A percentile compares a stretch with the other conserved stretches of the same genome.
phyloP scores from a whole-genome alignment of 495 filamentous ascomycete genomes.

The Tetracladium marchalianum region DNA sequence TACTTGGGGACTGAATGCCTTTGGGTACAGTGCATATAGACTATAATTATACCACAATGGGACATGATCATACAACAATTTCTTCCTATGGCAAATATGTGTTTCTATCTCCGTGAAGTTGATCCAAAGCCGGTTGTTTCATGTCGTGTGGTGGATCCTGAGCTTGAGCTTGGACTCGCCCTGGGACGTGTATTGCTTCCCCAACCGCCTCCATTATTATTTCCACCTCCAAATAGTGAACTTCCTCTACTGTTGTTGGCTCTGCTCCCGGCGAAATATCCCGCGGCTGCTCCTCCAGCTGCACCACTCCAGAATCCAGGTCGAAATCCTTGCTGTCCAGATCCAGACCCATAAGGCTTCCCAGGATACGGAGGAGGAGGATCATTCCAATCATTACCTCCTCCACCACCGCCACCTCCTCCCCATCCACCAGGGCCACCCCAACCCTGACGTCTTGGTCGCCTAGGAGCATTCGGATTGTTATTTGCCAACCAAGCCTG shows the following conservation, averaged over 20 bases:
- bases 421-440: conserved; percentile 30
- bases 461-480: conserved; percentile 3
- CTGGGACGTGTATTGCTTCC: conserved; percentile 25
- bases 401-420: conserved; percentile 42
- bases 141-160: conserved; percentile 42
- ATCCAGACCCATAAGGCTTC: conserved; percentile 18
- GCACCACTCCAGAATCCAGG: conserved; percentile 87
- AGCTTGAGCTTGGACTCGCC: conserved; percentile 30
- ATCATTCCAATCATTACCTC: conserved; percentile 40
- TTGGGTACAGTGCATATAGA: conserved; percentile 8
- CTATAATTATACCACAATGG: neutral
- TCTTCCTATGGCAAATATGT: neutral
- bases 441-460: conserved; percentile 7
- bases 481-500: neutral
- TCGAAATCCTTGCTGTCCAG: conserved; percentile 46
- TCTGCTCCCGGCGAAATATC: conserved; percentile 43
- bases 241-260: conserved; percentile 19
- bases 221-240: conserved; percentile 24
- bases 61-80: neutral
- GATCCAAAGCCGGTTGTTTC: conserved; percentile 88
- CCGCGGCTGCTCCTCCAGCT: conserved; percentile 58
- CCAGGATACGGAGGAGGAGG: conserved; percentile 49
- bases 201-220: conserved; percentile 42
- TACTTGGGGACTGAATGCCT: conserved; percentile 5
- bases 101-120: conserved; percentile 59